Evolutionary conservation across 169 alveolate species (phyloP).

Genomic region (Prorocentrum cordatum): DNA sequence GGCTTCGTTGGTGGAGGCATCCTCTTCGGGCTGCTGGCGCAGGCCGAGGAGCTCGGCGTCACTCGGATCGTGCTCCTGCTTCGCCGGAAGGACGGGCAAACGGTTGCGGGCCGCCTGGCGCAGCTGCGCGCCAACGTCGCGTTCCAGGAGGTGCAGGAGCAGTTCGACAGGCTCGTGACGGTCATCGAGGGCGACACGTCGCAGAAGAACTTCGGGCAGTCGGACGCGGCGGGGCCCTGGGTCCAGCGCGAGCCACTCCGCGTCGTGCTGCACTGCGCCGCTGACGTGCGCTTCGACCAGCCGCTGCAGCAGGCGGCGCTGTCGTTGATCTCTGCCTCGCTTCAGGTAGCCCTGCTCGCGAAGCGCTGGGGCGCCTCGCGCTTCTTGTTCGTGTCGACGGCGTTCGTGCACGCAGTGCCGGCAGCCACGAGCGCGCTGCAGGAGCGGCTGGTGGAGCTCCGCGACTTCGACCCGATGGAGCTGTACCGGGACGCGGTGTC

Average conservation of each 20-base stretch:
- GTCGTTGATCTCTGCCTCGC: slow-evolving; percentile 45
- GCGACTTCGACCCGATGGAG: slow-evolving; percentile 51
- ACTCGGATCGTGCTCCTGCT: slow-evolving; percentile 35
- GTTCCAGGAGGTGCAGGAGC: slow-evolving; percentile 26
- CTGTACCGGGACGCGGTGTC: slow-evolving; percentile 41
- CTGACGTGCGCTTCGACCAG: slow-evolving; percentile 24
- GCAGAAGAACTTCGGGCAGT: slow-evolving; percentile 22
- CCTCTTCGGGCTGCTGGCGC: slow-evolving; percentile 20
- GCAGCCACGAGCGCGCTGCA: too few species aligned
- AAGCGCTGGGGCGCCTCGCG: slow-evolving; percentile 11
- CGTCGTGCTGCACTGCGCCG: slow-evolving; percentile 46
- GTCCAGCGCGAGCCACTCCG: neutral
- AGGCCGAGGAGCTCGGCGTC: slow-evolving; percentile 27
- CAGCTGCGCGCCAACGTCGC: neutral
- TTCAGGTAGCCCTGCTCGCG: slow-evolving; percentile 24
- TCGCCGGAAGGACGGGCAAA: slow-evolving; percentile 30
- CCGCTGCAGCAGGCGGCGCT: slow-evolving; percentile 53
- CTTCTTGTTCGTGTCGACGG: slow-evolving; percentile 30
- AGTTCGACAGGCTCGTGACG: slow-evolving; percentile 45
- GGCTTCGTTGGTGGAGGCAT: slow-evolving; percentile 62
- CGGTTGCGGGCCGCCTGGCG: slow-evolving; percentile 17
- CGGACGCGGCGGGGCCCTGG: neutral
- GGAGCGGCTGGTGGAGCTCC: slow-evolving; percentile 50
- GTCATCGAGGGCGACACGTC: slow-evolving; percentile 46
- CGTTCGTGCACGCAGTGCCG: slow-evolving; percentile 54